A percentile compares a stretch with the other conserved stretches of the same genome.
These are phyloP conservation scores for Coniochaeta ligniaria DNA, from an alignment of 2,329 filamentous ascomycete genomes.

Conservation along the genomic window DNA sequence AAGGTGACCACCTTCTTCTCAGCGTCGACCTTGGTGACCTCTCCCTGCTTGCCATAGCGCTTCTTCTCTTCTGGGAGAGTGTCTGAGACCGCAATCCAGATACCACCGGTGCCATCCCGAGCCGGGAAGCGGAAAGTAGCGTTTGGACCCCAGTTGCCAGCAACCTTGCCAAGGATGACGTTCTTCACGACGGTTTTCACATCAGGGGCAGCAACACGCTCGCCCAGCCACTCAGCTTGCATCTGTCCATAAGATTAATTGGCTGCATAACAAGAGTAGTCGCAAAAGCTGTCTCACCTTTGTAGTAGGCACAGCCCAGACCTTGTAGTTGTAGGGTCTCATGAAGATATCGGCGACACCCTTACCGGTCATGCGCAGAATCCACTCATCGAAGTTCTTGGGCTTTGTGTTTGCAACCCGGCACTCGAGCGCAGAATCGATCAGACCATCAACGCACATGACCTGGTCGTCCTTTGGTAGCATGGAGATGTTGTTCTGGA, in stretches of 20 bases:
- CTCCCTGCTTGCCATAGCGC: conserved; percentile 76
- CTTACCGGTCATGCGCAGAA: conserved; percentile 81
- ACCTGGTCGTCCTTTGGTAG: conserved; percentile 96
- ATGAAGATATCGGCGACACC: conserved; percentile 95
- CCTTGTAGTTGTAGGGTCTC: conserved; percentile 99
- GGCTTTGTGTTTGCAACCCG: conserved; percentile 88
- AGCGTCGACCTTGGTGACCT: conserved; percentile 81
- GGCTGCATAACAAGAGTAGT: not conserved
- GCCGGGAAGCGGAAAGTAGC: conserved; percentile 98
- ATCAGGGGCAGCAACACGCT: conserved; percentile 95
- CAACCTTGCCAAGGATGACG: conserved; percentile 91
- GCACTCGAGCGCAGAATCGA: conserved; percentile 83
- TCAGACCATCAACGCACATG: conserved; percentile 87
- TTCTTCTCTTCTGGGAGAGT: conserved; percentile 90
- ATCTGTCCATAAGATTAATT: conserved; percentile 52
- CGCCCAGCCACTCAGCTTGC: conserved; percentile 98
- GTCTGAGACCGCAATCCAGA: conserved; percentile 96
- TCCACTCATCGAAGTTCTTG: conserved; percentile 97
- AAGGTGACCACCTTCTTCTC: conserved; percentile 76
- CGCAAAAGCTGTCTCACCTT: conserved; percentile 56
- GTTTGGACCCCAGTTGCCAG: conserved; percentile 97
- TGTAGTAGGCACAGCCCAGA: conserved; percentile 96
- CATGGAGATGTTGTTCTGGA: conserved; percentile 99
- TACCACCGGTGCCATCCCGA: conserved; percentile 90
- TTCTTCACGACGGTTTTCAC: conserved; percentile 91